Evolutionary conservation across 768 basidiomycete genomes (phyloP), one percentile per base, ranked within the genome.

Genomic region (Agrocybe chaxingu): DNA sequence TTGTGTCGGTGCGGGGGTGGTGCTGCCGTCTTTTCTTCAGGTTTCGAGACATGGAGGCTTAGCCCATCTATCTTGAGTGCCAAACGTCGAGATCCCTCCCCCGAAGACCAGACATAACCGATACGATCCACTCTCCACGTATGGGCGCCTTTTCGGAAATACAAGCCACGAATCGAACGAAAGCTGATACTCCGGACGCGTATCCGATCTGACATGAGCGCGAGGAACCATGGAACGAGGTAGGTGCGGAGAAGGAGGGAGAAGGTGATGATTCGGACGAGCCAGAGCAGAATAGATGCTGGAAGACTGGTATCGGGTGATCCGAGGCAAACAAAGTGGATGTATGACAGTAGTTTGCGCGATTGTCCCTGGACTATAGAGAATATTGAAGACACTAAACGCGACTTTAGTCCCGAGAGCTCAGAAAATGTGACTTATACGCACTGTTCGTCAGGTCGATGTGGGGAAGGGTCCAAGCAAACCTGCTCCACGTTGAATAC

Each of bases 91-190:
- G 76, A 74, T 8, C 72, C 74, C 19, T 78, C 70, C 24, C 74
- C 66, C 8, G 71, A 74, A 8, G 78, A 70, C 62, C 73, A 77
- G 49, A 77, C 74, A 65, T 83, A 87, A 45, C 82, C 78, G 41
- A 92, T 78, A 47, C 89, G 82, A 51, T 90, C 87, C n/a, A 85
- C 73, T 30, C 74, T 77, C 69, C 79, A 79, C 24, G 75, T 79
- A 47, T 74, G 69, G 43, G 63, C 66, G 29, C 83, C 82, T 30
- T 70, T 72, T 41, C 80, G 76, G 53, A 88, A 76, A 65, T 85
- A 89, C 16, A 91, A 70, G 32, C 89, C 89, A 47, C 87, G 84
- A 52, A 92, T 81, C 13, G 89, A 92, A 47, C 86, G 79, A 35
- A 87, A 70, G 61, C 89, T 90, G 49, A 90, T 77, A 62, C 85